A percentile compares a stretch with the other conserved stretches of the same genome.
These are phyloP conservation scores for Ulvella scutata DNA, from an alignment of 139 green algal genomes.

Conservation along the genomic window DNA sequence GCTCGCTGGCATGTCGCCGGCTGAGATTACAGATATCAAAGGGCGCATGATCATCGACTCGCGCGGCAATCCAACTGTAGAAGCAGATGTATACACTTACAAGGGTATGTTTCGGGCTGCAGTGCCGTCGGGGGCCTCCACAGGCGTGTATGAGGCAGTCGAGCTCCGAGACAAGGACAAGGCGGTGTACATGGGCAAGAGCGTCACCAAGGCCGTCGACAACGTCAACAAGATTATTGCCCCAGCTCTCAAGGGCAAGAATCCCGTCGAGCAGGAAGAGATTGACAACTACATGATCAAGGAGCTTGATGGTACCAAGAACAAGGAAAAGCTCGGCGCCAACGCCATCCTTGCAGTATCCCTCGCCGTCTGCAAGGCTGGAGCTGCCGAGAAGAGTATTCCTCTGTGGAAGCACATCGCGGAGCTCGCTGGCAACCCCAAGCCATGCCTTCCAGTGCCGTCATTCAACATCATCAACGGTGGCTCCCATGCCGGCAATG, in stretches of 20 bases:
- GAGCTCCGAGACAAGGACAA: conserved; percentile 91
- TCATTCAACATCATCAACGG: conserved; percentile 99
- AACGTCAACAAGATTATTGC: conserved; percentile 94
- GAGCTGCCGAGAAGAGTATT: conserved; percentile 84
- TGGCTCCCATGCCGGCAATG: conserved; percentile 92
- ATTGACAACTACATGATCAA: conserved; percentile 84
- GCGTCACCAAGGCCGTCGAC: conserved; percentile 80
- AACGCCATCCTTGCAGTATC: conserved; percentile 98
- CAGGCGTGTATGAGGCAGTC: conserved; percentile 92
- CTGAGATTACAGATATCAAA: conserved; percentile 70
- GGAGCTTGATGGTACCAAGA: conserved; percentile 87
- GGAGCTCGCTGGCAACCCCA: conserved; percentile 80
- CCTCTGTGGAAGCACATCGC: conserved; percentile 93
- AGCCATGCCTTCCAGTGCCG: conserved; percentile 93
- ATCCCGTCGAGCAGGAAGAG: conserved; percentile 77
- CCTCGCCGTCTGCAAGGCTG: conserved; percentile 81
- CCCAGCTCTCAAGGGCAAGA: conserved; percentile 77
- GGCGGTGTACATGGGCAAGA: conserved; percentile 82
- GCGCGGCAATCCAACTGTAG: conserved; percentile 93
- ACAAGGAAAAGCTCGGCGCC: conserved; percentile 95
- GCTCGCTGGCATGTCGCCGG: conserved; percentile 36
- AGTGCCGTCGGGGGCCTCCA: conserved; percentile 85
- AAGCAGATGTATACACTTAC: conserved; percentile 76
- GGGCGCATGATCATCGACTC: conserved; percentile 94
- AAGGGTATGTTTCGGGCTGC: conserved; percentile 83